A percentile compares a stretch with the other conserved stretches of the same genome.
These are phyloP conservation scores for Vitis vinifera DNA, from an alignment of 164 flowering plant species.

Conservation along the genomic window DNA sequence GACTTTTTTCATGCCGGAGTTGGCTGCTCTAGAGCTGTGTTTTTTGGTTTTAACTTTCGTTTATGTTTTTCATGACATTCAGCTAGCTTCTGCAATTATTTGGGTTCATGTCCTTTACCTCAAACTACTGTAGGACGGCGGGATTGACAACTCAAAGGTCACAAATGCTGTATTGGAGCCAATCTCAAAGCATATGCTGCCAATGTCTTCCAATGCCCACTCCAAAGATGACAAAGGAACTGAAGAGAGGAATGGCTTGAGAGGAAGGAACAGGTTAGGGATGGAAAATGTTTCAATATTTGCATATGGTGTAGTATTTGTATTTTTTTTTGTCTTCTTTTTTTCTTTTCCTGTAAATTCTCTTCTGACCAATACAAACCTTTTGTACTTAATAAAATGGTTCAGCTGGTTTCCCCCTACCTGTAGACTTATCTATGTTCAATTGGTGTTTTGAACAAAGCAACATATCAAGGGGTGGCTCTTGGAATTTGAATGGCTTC, in stretches of 20 bases:
- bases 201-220: conserved; percentile 22
- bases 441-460: no score
- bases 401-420: no score
- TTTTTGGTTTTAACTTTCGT: conserved; percentile 57
- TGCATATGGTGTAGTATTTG: not conserved
- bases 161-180: conserved; percentile 34
- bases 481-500: no score
- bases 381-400: no score
- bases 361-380: no score
- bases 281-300: not conserved
- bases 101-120: conserved; percentile 99
- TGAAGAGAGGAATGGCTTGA: conserved; percentile 50
- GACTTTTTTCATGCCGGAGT: conserved; percentile 42
- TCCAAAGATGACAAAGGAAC: conserved; percentile 42
- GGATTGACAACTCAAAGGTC: conserved; percentile 31
- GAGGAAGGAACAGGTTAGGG: conserved; percentile 58
- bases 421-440: no score
- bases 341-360: no score
- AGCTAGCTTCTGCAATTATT: conserved; percentile 99
- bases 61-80: conserved; percentile 73
- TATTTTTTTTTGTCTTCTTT: not conserved
- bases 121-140: conserved; percentile 98
- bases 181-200: conserved; percentile 25
- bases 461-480: no score
- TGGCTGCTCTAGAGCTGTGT: conserved; percentile 20